These are phyloP conservation scores for Acacia melanoxylon DNA, from an alignment of 306 rosid species.

Conservation along the genomic window DNA sequence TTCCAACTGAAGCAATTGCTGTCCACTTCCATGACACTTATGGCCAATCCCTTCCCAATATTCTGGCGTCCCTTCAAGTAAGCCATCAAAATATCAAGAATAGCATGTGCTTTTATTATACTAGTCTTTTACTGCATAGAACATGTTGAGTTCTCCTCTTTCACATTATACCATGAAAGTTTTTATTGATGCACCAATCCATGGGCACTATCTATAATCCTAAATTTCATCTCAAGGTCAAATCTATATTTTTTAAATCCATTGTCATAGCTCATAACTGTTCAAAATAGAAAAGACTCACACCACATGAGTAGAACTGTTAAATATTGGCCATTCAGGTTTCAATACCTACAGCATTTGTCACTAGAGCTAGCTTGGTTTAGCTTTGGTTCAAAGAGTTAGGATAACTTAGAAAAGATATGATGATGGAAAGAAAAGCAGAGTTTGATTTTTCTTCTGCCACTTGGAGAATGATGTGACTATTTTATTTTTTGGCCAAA, in stretches of 20 bases:
- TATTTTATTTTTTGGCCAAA: not conserved
- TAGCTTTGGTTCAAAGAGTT: not conserved
- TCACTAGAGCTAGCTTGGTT: not conserved
- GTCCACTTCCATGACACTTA: constrained; percentile 80
- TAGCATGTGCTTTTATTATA: not conserved
- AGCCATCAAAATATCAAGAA: constrained; percentile 30
- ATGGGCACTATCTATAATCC: not conserved
- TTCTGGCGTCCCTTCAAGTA: constrained; percentile 65
- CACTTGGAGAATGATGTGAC: not conserved
- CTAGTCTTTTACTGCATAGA: not conserved
- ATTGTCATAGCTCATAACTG: not conserved
- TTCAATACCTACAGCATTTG: not conserved
- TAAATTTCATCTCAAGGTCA: not conserved
- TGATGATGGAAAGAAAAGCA: not conserved
- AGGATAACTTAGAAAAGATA: not conserved
- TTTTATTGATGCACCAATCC: not conserved
- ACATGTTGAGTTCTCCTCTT: constrained; percentile 5
- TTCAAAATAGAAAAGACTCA: not conserved
- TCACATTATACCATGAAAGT: not conserved
- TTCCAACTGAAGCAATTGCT: constrained; percentile 62
- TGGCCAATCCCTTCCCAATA: constrained; percentile 69
- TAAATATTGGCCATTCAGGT: not conserved
- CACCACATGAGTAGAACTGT: not conserved
- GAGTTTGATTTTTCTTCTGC: not conserved
- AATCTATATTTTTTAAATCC: not conserved